phyloP scores from a whole-genome alignment of 495 filamentous ascomycete species.

The Halenospora varia region DNA sequence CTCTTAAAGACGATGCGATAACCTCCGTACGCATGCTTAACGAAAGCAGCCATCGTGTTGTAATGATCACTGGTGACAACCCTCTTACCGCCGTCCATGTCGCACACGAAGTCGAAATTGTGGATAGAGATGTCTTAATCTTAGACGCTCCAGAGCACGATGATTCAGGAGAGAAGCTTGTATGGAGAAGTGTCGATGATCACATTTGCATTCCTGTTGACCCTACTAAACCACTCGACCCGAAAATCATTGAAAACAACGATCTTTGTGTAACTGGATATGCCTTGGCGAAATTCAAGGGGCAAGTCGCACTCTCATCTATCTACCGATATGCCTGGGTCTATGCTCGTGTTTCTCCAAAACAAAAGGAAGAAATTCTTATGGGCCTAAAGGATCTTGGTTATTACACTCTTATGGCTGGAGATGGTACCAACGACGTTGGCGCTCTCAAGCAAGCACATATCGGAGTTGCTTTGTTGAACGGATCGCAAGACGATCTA shows the following conservation, averaged over 20 bases:
- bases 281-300: conserved; percentile 84
- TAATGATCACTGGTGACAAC: conserved; percentile 99
- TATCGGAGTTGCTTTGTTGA: conserved; percentile 92
- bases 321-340: conserved; percentile 92
- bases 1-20: conserved; percentile 94
- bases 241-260: conserved; percentile 75
- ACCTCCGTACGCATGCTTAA: conserved; percentile 94
- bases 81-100: conserved; percentile 95
- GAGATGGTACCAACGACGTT: conserved; percentile 98
- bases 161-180: conserved; percentile 71
- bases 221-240: conserved; percentile 74
- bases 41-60: conserved; percentile 95
- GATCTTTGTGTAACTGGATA: conserved; percentile 97
- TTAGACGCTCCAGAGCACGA: conserved; percentile 93
- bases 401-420: conserved; percentile 98
- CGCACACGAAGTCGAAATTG: conserved; percentile 92
- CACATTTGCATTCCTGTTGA: conserved; percentile 84
- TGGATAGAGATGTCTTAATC: conserved; percentile 92
- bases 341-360: conserved; percentile 95
- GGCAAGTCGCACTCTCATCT: conserved; percentile 63
- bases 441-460: conserved; percentile 98
- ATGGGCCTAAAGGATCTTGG: conserved; percentile 92
- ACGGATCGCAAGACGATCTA: conserved; percentile 88
- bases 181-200: conserved; percentile 96
- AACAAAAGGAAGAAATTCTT: conserved; percentile 98